phyloP scores from a whole-genome alignment of 495 filamentous ascomycete genomes.

The Hapsidospora chrysogenum region DNA sequence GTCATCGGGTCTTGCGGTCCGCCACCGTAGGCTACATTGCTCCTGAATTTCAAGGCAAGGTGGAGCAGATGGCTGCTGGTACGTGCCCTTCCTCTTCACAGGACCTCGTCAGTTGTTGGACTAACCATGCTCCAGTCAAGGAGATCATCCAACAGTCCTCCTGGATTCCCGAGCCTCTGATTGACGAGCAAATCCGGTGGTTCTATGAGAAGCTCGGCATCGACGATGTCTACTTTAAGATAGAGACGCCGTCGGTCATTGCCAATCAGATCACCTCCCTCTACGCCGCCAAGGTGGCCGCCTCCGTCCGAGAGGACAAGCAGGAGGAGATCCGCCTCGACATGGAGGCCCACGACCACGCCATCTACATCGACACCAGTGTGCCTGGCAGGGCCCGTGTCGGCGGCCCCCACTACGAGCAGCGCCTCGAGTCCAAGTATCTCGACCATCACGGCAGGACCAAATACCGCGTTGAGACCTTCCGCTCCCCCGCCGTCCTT shows the following conservation, averaged over 20 bases:
- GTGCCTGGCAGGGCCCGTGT: conserved; percentile 62
- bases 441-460: conserved; percentile 53
- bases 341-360: conserved; percentile 88
- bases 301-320: conserved; percentile 86
- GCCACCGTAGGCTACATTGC: conserved; percentile 92
- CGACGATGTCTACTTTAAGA: conserved; percentile 97
- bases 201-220: conserved; percentile 97
- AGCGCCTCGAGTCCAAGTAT: conserved; percentile 89
- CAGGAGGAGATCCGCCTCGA: conserved; percentile 84
- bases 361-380: conserved; percentile 96
- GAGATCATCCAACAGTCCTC: conserved; percentile 26
- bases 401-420: conserved; percentile 75
- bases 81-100: no score
- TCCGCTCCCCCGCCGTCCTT: conserved; percentile 70
- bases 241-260: conserved; percentile 73
- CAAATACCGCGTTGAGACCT: conserved; percentile 85
- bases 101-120: conserved; percentile 9
- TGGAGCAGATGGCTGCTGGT: conserved; percentile 85
- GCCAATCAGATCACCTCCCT: conserved; percentile 88
- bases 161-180: conserved; percentile 73
- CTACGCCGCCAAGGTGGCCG: conserved; percentile 93
- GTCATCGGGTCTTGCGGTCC: conserved; percentile 57
- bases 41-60: conserved; percentile 86
- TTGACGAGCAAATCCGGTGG: conserved; percentile 77
- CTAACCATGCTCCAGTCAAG: conserved; percentile 16